phyloP scores from a whole-genome alignment of 2,329 filamentous ascomycete species.

The Chaetomiaceae sp. region DNA sequence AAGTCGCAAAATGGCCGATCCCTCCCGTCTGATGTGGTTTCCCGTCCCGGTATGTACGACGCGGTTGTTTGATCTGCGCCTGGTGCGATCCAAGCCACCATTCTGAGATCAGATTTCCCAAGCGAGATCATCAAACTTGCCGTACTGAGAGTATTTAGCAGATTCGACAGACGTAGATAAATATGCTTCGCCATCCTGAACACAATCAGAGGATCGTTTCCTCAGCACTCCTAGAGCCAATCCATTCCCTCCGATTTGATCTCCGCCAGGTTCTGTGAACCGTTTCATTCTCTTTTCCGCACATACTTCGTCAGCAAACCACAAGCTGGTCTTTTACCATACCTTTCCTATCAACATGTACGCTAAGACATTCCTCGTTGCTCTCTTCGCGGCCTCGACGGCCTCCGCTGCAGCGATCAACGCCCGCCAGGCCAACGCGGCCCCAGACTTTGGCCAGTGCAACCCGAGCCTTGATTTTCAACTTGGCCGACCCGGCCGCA shows the following conservation, averaged over 20 bases:
- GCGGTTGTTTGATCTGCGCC: slow-evolving; percentile 24
- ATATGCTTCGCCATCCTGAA: background rate
- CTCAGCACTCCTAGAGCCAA: slow-evolving; percentile 5
- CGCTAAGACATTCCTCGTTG: slow-evolving; percentile 25
- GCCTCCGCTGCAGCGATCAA: slow-evolving; percentile 22
- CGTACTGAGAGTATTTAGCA: no score
- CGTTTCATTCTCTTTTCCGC: slow-evolving; percentile 23
- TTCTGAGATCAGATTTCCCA: background rate
- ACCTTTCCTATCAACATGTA: slow-evolving; percentile 25
- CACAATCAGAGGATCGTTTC: background rate
- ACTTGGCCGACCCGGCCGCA: slow-evolving; percentile 47
- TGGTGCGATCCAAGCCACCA: slow-evolving; percentile 20
- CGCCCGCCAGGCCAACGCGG: slow-evolving; percentile 27
- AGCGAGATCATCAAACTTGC: no score
- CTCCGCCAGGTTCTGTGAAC: slow-evolving; percentile 28
- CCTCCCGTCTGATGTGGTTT: slow-evolving; percentile 17
- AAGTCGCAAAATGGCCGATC: slow-evolving; percentile 9
- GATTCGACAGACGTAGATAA: background rate
- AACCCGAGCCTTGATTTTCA: slow-evolving; percentile 53
- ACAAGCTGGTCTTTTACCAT: slow-evolving; percentile 25
- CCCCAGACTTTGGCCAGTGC: slow-evolving; percentile 47
- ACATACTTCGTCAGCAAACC: slow-evolving; percentile 12
- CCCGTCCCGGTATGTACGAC: slow-evolving; percentile 9
- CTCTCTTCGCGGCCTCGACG: slow-evolving; percentile 26
- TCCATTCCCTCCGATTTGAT: slow-evolving; percentile 25